phyloP scores from a whole-genome alignment of 805 yeast genomes.

The Grigorovia transvaalensis region DNA sequence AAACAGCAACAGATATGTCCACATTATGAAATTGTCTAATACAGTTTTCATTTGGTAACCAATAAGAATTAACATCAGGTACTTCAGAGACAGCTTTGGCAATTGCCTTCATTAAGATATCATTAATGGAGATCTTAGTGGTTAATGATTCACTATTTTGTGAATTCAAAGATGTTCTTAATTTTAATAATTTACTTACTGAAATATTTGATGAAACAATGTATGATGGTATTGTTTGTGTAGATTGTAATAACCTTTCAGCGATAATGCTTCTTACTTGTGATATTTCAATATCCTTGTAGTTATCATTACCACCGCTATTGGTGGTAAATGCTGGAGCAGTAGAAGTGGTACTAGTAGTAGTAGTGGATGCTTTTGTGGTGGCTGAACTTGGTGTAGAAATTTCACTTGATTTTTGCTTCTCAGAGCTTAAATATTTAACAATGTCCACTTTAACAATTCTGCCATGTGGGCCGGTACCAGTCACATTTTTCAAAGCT shows the following conservation, averaged over 20 bases:
- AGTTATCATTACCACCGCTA: constrained; percentile 45
- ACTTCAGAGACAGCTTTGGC: constrained; percentile 83
- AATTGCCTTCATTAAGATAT: constrained; percentile 86
- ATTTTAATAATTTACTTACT: constrained; percentile 81
- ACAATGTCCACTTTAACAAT: constrained; percentile 87
- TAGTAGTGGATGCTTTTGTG: constrained; percentile 17
- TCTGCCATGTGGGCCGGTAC: constrained; percentile 94
- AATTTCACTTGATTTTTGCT: not conserved
- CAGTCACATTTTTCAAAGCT: constrained; percentile 72
- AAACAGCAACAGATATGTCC: constrained; percentile 96
- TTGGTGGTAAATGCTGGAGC: constrained; percentile 27
- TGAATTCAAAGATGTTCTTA: constrained; percentile 82
- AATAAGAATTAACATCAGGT: constrained; percentile 89
- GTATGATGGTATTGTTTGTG: constrained; percentile 82
- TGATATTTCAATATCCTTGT: constrained; percentile 75
- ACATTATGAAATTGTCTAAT: constrained; percentile 87
- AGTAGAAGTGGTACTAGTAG: constrained; percentile 31
- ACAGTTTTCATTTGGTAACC: constrained; percentile 81
- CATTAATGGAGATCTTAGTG: constrained; percentile 88
- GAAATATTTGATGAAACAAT: constrained; percentile 80
- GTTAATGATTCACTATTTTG: constrained; percentile 59
- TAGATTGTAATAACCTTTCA: constrained; percentile 74
- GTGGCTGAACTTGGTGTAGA: not conserved
- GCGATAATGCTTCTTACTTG: constrained; percentile 93
- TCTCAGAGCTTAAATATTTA: constrained; percentile 33